Evolutionary conservation across 768 basidiomycete genomes (phyloP).

Genomic region (Punctularia strigosozonata): DNA sequence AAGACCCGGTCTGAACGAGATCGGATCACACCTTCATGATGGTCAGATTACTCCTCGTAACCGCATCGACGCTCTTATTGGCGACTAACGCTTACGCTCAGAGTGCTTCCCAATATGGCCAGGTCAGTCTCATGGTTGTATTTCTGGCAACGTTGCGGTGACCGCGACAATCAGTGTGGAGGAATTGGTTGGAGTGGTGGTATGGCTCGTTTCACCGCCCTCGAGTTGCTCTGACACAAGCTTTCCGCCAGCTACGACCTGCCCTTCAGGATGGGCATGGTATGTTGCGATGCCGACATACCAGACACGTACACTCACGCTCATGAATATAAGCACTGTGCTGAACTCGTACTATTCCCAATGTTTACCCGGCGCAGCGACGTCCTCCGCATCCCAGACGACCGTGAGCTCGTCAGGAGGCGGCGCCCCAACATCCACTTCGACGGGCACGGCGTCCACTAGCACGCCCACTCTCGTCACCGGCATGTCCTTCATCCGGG

Average conservation of each 20-base stretch:
- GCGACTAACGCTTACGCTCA: slow-evolving; percentile 9
- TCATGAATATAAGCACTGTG: too few species aligned
- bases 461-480: slow-evolving; percentile 30
- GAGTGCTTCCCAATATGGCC: slow-evolving; percentile 15
- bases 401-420: slow-evolving; percentile 9
- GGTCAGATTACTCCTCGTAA: too few species aligned
- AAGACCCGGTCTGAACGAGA: too few species aligned
- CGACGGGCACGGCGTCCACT: slow-evolving; percentile 13
- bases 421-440: slow-evolving; percentile 9
- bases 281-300: too few species aligned
- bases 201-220: too few species aligned
- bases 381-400: slow-evolving; percentile 7
- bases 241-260: too few species aligned
- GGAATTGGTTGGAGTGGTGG: slow-evolving; percentile 39
- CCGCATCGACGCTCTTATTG: too few species aligned
- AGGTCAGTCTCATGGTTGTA: slow-evolving; percentile 6
- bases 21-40: too few species aligned
- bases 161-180: slow-evolving; percentile 29
- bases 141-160: neutral
- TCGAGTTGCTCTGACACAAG: too few species aligned
- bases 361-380: slow-evolving; percentile 34
- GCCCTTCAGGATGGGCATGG: slow-evolving; percentile 34
- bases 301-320: too few species aligned
- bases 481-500: slow-evolving; percentile 44
- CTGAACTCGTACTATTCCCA: slow-evolving; percentile 40